Evolutionary conservation across 106 monocot species (phyloP).

Genomic region (Dendrobium huoshanense): DNA sequence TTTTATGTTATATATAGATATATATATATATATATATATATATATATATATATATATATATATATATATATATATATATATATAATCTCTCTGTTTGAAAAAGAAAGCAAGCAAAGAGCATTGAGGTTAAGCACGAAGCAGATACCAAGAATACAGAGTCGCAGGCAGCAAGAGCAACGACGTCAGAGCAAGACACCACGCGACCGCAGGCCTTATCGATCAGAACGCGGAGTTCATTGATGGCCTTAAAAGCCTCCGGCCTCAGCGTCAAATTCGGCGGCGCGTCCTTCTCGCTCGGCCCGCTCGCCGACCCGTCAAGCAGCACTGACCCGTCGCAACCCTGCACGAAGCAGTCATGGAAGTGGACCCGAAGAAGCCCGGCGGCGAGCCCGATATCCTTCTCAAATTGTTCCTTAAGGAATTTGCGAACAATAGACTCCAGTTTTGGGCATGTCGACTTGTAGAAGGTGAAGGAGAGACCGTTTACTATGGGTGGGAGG

Average conservation of each 20-base stretch:
- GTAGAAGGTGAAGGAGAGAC: slow-evolving; percentile 47
- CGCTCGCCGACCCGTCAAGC: slow-evolving; percentile 45
- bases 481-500: slow-evolving; percentile 11
- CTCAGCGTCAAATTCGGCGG: slow-evolving; percentile 50
- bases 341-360: slow-evolving; percentile 62
- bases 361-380: slow-evolving; percentile 48
- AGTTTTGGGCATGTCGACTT: slow-evolving; percentile 26
- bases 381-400: slow-evolving; percentile 38
- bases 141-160: slow-evolving; percentile 26
- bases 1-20: no score
- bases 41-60: no score
- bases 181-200: slow-evolving; percentile 34
- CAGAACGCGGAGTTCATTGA: slow-evolving; percentile 27
- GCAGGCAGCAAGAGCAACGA: slow-evolving; percentile 25
- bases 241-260: slow-evolving; percentile 32
- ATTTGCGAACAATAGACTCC: slow-evolving; percentile 18
- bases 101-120: not conserved
- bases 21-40: no score
- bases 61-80: no score
- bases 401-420: slow-evolving; percentile 18
- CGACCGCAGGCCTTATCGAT: slow-evolving; percentile 20
- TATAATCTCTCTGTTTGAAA: no score
- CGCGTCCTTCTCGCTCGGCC: slow-evolving; percentile 40
- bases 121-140: not conserved
- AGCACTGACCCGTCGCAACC: slow-evolving; percentile 58